phyloP scores from a whole-genome alignment of 495 filamentous ascomycete species.

The Evernia prunastri region DNA sequence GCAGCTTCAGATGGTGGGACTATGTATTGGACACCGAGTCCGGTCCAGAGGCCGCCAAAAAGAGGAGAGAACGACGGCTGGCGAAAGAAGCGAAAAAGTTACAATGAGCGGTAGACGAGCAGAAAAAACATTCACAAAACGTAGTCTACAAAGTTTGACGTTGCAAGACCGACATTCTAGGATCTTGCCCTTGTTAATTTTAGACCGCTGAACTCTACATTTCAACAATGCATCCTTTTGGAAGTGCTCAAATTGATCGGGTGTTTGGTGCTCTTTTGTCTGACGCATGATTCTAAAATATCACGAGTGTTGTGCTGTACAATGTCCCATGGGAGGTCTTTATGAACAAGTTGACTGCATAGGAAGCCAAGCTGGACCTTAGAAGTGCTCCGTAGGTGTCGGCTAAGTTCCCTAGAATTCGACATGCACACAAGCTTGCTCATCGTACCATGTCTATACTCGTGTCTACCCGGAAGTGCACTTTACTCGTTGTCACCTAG shows the following conservation, averaged over 20 bases:
- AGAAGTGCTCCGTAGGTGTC: background rate
- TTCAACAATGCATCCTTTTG: background rate
- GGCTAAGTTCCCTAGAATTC: constrained; percentile 36
- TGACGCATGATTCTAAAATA: background rate
- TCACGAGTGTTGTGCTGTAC: background rate
- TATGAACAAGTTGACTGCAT: background rate
- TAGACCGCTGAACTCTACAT: background rate
- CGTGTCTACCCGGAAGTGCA: no score
- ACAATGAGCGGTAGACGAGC: constrained; percentile 37
- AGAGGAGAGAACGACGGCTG: constrained; percentile 71
- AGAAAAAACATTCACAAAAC: background rate
- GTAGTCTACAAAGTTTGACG: background rate
- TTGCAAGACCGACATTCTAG: background rate
- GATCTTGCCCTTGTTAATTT: background rate
- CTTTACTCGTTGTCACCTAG: no score
- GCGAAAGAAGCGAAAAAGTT: constrained; percentile 60
- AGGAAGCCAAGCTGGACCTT: background rate
- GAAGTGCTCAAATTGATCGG: background rate
- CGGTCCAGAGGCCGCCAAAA: constrained; percentile 77
- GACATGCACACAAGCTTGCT: constrained; percentile 43
- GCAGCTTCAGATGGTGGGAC: constrained; percentile 99
- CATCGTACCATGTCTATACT: constrained; percentile 55
- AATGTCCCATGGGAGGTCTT: background rate
- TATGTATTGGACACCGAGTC: constrained; percentile 89
- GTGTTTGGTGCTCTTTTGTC: background rate